Base-by-base conservation (phyloP, 2,329 filamentous ascomycete species). In the Neobulgaria alba region DNA sequence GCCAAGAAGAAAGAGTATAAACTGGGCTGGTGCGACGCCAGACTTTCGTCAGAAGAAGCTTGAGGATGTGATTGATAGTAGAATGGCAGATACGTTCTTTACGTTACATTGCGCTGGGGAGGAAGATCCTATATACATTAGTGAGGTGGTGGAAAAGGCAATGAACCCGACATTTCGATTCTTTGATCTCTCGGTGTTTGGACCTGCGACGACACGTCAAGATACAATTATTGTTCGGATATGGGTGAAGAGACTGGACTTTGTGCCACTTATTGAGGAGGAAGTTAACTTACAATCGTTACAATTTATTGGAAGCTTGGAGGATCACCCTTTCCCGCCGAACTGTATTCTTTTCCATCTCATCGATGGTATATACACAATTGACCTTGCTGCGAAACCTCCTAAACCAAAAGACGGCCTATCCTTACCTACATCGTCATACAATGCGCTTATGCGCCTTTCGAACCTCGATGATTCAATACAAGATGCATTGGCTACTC, bases 81-180 rank as follows among this genome's bases (percentile, higher is more conserved):
- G 77, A 38, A 79, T 92, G 63, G 86, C 82, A n/a, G 84, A 95
- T 63, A 79, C 82, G 12, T 95, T 94, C 71, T 92, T 94, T 61
- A 85, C 86, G 2, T 59, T 95, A 38, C 89, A 95, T 61, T 75
- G 80, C 33, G 67, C 75, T 1, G 74, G 66, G 3, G 63, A 77
- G 38, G 63, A 71, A 34, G 80, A 86, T 12, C 88, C 90, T 0
- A 66, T 95, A n/a, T 95, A 95, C 60, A 76, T 95, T 54, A 95
- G 88, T 57, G 90, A 96, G 63, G 70, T 83, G 16, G 75, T 80
- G 19, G 75, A 83, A 52, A 78, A 79, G 55, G 79, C 85, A n/a
- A 88, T 87, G 73, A 95, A 95, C 60, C 92, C 92, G 48, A 87
- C 83, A 54, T 96, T 95, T 60, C 78, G 77, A 32, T 82, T 85